Conservation (phyloP, 2,329 filamentous ascomycete genomes). For the Aspergillus piperis region DNA sequence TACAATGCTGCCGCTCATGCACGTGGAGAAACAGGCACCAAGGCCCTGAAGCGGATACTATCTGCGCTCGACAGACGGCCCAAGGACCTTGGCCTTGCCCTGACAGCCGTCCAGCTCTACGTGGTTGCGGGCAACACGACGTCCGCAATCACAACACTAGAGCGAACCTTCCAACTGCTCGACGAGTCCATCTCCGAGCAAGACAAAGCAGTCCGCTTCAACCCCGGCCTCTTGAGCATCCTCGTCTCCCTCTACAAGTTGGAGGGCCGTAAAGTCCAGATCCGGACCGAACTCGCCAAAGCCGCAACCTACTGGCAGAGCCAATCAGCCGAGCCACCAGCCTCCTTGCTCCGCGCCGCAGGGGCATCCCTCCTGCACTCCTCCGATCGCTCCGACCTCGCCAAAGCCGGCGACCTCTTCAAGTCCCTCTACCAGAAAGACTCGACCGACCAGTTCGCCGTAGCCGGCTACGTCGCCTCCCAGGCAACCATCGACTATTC, state of each 20-base stretch:
- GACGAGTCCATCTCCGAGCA: slow-evolving; percentile 61
- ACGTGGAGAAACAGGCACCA: slow-evolving; percentile 59
- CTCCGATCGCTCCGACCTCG: slow-evolving; percentile 66
- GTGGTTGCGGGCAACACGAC: slow-evolving; percentile 69
- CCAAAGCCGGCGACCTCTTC: slow-evolving; percentile 77
- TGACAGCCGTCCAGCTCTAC: slow-evolving; percentile 82
- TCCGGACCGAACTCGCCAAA: slow-evolving; percentile 72
- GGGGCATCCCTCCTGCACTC: slow-evolving; percentile 82
- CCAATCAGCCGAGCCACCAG: slow-evolving; percentile 55
- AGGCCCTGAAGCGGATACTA: slow-evolving; percentile 69
- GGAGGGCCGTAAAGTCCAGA: slow-evolving; percentile 71
- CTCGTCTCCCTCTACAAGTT: slow-evolving; percentile 75
- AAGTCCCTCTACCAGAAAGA: slow-evolving; percentile 67
- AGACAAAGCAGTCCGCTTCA: slow-evolving; percentile 71
- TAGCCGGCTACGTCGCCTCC: slow-evolving; percentile 83
- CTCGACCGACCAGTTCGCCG: slow-evolving; percentile 65
- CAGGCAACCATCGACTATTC: slow-evolving; percentile 58
- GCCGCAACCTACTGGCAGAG: slow-evolving; percentile 79
- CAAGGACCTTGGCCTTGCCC: slow-evolving; percentile 74
- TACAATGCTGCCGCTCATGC: slow-evolving; percentile 75
- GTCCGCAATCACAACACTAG: slow-evolving; percentile 72
- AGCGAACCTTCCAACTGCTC: slow-evolving; percentile 71
- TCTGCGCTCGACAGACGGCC: slow-evolving; percentile 72
- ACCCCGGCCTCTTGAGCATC: slow-evolving; percentile 80
- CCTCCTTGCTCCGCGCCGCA: slow-evolving; percentile 76